A percentile compares a stretch with the other conserved stretches of the same genome.
Conservation (phyloP, 1,139 yeast species). For the Scheffersomyces segobiensis region DNA sequence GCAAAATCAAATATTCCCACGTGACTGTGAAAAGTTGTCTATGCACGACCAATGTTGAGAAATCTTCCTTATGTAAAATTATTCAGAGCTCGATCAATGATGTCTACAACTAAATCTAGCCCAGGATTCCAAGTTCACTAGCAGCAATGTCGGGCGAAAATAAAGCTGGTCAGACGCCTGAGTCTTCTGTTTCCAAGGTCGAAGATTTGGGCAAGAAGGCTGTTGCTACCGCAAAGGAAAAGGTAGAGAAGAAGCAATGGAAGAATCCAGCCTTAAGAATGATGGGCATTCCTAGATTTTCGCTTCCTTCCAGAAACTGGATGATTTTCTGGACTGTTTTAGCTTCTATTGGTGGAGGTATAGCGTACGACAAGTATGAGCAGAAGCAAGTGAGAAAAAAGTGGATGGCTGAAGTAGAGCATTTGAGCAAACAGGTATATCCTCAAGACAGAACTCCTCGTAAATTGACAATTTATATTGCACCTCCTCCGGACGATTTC, state of each 20-base stretch:
- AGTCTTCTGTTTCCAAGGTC: background rate
- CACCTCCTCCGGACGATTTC: constrained; percentile 96
- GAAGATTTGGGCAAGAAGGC: background rate
- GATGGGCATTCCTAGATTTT: constrained; percentile 79
- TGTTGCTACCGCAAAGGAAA: background rate
- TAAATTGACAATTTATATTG: constrained; percentile 77
- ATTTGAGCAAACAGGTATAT: constrained; percentile 41
- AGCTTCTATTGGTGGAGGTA: constrained; percentile 66
- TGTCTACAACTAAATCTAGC: too few species aligned
- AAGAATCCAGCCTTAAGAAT: constrained; percentile 84
- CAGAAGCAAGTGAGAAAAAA: constrained; percentile 64
- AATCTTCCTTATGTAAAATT: background rate
- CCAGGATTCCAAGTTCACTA: background rate
- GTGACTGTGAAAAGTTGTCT: too few species aligned
- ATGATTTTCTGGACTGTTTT: constrained; percentile 79
- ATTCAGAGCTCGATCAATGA: background rate
- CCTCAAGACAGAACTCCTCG: constrained; percentile 57
- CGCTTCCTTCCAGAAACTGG: constrained; percentile 93
- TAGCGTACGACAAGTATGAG: constrained; percentile 74
- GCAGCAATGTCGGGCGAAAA: background rate
- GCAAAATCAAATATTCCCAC: too few species aligned
- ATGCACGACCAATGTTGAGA: too few species aligned
- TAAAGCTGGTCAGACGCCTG: background rate
- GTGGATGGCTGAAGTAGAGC: constrained; percentile 65
- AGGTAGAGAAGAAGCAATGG: constrained; percentile 48